Evolutionary conservation across 768 basidiomycete genomes (phyloP).

Genomic region (Kwoniella sp.): DNA sequence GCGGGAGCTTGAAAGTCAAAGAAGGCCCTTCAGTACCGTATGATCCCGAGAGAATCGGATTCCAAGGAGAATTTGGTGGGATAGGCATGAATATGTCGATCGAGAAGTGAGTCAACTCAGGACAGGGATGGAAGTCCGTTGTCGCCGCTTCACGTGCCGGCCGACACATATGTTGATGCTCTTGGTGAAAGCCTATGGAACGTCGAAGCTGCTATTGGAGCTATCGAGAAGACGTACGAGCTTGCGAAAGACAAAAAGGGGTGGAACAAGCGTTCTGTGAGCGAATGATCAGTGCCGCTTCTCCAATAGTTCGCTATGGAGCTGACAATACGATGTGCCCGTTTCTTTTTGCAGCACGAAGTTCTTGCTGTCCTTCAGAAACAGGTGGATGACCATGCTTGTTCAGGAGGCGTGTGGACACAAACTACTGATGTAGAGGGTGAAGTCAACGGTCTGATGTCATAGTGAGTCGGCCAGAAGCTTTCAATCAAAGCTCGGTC

Average conservation of each 20-base stretch:
- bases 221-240: slow-evolving; percentile 33
- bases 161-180: too few species aligned
- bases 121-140: too few species aligned
- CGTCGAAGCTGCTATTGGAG: slow-evolving; percentile 19
- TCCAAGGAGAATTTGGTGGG: slow-evolving; percentile 39
- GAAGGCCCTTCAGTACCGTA: slow-evolving; percentile 18
- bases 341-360: slow-evolving; percentile 2
- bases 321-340: background rate
- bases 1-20: slow-evolving; percentile 6
- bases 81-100: slow-evolving; percentile 30
- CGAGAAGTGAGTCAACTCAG: slow-evolving; percentile 32
- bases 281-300: background rate
- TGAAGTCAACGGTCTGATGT: slow-evolving; percentile 35
- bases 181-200: slow-evolving; percentile 39
- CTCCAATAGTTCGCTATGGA: too few species aligned
- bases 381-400: slow-evolving; percentile 19
- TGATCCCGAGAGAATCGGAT: slow-evolving; percentile 31
- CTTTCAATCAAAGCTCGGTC: background rate
- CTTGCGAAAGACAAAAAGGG: slow-evolving; percentile 18
- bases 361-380: slow-evolving; percentile 9
- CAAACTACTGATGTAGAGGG: slow-evolving; percentile 38
- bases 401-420: slow-evolving; percentile 35
- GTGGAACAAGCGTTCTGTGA: slow-evolving; percentile 32
- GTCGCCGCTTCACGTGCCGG: too few species aligned
- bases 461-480: slow-evolving; percentile 21